These are phyloP conservation scores for Fusarium poae DNA, from an alignment of 2,329 filamentous ascomycete genomes.

Conservation along the genomic window DNA sequence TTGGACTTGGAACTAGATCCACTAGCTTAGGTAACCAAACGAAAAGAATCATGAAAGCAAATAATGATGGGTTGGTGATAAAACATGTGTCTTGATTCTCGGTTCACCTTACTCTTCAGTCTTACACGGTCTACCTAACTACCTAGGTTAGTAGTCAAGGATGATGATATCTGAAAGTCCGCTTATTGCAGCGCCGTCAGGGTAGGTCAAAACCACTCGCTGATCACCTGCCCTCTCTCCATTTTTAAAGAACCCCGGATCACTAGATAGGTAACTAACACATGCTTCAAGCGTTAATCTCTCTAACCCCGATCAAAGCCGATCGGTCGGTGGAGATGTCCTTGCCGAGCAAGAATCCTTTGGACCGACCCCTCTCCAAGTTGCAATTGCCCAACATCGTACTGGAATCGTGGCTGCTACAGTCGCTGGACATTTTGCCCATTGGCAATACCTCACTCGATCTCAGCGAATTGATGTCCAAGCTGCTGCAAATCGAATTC, in stretches of 20 bases:
- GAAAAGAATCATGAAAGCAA: slow-evolving; percentile 17
- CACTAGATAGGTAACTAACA: slow-evolving; percentile 26
- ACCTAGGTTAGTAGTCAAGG: too few species aligned
- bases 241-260: slow-evolving; percentile 19
- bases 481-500: slow-evolving; percentile 35
- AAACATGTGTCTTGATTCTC: slow-evolving; percentile 8
- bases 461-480: slow-evolving; percentile 39
- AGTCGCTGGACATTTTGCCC: slow-evolving; percentile 45
- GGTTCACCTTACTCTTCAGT: slow-evolving; percentile 1
- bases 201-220: slow-evolving; percentile 29
- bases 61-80: slow-evolving; percentile 25
- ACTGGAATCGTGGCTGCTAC: slow-evolving; percentile 44
- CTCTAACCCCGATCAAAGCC: slow-evolving; percentile 45
- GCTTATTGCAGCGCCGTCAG: slow-evolving; percentile 20
- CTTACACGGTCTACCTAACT: neutral
- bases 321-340: slow-evolving; percentile 42
- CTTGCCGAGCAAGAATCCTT: slow-evolving; percentile 47
- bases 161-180: slow-evolving; percentile 32
- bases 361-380: slow-evolving; percentile 48
- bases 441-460: slow-evolving; percentile 46
- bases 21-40: slow-evolving; percentile 44
- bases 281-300: slow-evolving; percentile 40
- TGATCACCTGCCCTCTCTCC: slow-evolving; percentile 13
- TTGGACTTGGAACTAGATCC: slow-evolving; percentile 29
- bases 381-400: slow-evolving; percentile 41